Evolutionary conservation across 805 yeast genomes (phyloP), one percentile per base, ranked within the genome.

Genomic region (Novakomyces olei): DNA sequence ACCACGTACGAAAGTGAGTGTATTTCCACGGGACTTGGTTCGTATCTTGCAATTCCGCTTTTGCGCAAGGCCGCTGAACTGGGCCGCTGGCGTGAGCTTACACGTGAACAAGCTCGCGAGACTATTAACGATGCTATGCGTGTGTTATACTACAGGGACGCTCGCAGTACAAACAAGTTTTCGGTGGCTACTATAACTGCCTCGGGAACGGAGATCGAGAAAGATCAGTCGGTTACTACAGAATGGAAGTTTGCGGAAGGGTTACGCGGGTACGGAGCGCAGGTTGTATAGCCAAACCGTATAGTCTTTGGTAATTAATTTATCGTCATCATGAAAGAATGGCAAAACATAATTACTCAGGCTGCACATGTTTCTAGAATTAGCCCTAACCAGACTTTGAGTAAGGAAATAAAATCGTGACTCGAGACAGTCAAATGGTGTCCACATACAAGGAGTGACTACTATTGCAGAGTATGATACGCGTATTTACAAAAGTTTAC

Each of bases 1-100:
- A 93, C 81, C 18, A 67, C 92, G 2, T 88, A 78, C 53, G 64
- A 78, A 3, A 65, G 96, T 0, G 88, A 92, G 19, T 63, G 92
- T 2, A 58, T 88, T 36, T 94, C 95, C 29, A 83, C 96, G 3
- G 99, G 99, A 1, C 85, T 81, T 51, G 99, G 98, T 37, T 75
- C 91, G 7, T 83, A 88, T 53, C 63, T 88, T 53, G 99, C 98
- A 3, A 57, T 81, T 28, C 99, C 99, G 17, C 57, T 88, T 45
- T 63, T 88, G 50, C 72, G 99, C 58, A 71, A 76, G 50, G 65
- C 73, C 37, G 78, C 76, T 23, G 33, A 39, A 12, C 57, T 60
- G 27, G 95, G 81, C 44, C 69, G 63, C 18, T 33, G 38, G 33
- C 35, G 29, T 12, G 37, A 43, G 12, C 16, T 30, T 7, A 57